Conservation (phyloP, 2,329 filamentous ascomycete genomes). For the Beauveria varroae region DNA sequence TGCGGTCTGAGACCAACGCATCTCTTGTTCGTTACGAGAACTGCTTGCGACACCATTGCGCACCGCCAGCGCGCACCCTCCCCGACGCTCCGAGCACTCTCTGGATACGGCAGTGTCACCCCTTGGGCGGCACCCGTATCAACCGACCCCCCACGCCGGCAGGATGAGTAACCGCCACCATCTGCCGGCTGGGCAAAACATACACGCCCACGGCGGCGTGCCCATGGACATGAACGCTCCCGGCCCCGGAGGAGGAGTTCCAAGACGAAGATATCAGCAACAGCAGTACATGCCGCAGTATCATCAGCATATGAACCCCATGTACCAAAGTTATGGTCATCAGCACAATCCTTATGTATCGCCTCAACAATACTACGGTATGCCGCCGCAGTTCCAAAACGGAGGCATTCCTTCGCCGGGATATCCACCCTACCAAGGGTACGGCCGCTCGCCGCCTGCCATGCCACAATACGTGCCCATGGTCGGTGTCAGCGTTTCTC, state of each 20-base stretch:
- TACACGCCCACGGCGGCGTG: conserved; percentile 36
- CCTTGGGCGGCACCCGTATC: conserved; percentile 12
- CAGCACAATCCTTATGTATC: conserved; percentile 40
- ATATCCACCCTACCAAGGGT: conserved; percentile 43
- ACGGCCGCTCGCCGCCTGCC: conserved; percentile 41
- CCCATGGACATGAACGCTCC: conserved; percentile 24
- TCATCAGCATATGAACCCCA: conserved; percentile 36
- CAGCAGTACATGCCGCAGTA: conserved; percentile 24
- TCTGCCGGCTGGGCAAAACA: conserved; percentile 68
- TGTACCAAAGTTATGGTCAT: conserved; percentile 45
- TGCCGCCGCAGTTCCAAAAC: conserved; percentile 54
- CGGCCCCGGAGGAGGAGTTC: conserved; percentile 27
- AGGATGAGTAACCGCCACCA: conserved; percentile 73
- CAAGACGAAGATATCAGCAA: conserved; percentile 28
- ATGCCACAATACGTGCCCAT: conserved; percentile 49
- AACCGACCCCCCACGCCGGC: conserved; percentile 50
- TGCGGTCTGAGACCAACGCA: background rate
- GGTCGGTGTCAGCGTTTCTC: conserved; percentile 36
- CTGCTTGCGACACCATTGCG: background rate
- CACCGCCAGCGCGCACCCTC: background rate
- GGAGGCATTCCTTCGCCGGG: conserved; percentile 36
- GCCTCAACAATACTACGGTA: conserved; percentile 39
- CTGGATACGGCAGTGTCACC: conserved; percentile 10
- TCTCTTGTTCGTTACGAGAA: background rate
- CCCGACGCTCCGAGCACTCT: background rate